Base-by-base conservation (phyloP, 805 yeast genomes). In the Monosporozyma yasuniensis region DNA sequence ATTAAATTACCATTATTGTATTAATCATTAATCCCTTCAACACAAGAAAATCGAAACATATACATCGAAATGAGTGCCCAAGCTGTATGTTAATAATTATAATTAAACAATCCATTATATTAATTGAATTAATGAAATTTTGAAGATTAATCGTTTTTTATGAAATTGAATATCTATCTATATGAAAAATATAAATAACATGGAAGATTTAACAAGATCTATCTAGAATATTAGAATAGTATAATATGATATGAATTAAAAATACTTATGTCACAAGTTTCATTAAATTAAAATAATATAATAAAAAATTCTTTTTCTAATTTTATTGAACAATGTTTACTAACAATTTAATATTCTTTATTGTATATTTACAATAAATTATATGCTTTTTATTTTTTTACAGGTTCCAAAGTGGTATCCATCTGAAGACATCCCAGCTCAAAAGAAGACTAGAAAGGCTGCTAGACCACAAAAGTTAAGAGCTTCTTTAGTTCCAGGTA, bases 401-500 rank as follows among this genome's bases (percentile, higher is more conserved):
- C 45, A 77, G 78, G 91, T 91, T 70, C 84, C 87, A 74, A 84
- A 83, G 80, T 86, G 93, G 95, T 88, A 86, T 80, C 87, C 85
- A 74, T 83, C 95, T 70, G 89, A 86, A 79, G 85, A 81, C 75
- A 84, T 79, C 65, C 83, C 89, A 72, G 87, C 82, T 68, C 81
- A 90, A 66, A 87, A 84, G 79, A 80, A 79, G 75, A 72, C 87
- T 71, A 86, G 96, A 84, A 87, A 88, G 84, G 71, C 88, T 66
- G 78, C 79, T 67, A 86, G 88, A 72, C 93, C 96, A 70, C 91
- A 87, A 76, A 85, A 85, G 77, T 81, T 91, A 75, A 89, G 97
- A 76, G 80, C 95, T 68, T 84, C 96, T 58, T 80, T 90, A 70
- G 93, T 85, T 63, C 96, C 96, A 75, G 98, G 98, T 74, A 84